A percentile compares a stretch with the other conserved stretches of the same genome.
These are phyloP conservation scores for Diaporthe citri DNA, from an alignment of 2,329 filamentous ascomycete species.

Conservation along the genomic window DNA sequence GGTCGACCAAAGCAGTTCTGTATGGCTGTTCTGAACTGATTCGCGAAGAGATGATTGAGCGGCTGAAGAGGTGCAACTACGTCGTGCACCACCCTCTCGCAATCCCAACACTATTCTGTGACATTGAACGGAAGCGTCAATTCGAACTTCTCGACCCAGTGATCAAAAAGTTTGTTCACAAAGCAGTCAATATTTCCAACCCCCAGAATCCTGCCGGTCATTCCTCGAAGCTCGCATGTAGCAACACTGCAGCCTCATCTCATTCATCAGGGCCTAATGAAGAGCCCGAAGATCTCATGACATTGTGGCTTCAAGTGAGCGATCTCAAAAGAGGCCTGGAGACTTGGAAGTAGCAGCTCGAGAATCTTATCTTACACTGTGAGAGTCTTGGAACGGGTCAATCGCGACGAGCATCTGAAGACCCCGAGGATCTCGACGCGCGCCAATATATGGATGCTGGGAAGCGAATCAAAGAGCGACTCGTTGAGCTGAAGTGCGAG, in stretches of 20 bases:
- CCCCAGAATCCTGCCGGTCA: neutral
- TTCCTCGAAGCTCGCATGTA: neutral
- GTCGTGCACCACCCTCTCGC: neutral
- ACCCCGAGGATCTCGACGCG: neutral
- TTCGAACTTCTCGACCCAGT: slow-evolving; percentile 1
- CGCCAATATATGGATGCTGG: slow-evolving; percentile 20
- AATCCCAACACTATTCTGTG: slow-evolving; percentile 29
- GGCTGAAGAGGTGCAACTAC: neutral
- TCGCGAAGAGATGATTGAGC: neutral
- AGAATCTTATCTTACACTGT: slow-evolving; percentile 43
- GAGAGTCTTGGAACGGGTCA: neutral
- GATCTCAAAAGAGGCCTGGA: slow-evolving; percentile 40
- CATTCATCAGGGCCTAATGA: neutral
- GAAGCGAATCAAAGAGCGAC: slow-evolving; percentile 32
- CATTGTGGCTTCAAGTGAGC: slow-evolving; percentile 43
- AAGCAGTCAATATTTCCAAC: neutral
- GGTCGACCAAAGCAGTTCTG: neutral
- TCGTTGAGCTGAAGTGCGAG: slow-evolving; percentile 36
- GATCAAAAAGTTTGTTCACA: neutral
- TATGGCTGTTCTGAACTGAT: neutral
- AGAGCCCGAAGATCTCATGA: slow-evolving; percentile 22
- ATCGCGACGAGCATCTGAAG: neutral
- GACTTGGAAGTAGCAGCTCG: slow-evolving; percentile 43
- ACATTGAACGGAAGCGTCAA: slow-evolving; percentile 34
- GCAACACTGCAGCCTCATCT: neutral